Base-by-base conservation (phyloP, 345 rosid genomes). In the Pistacia atlantica region DNA sequence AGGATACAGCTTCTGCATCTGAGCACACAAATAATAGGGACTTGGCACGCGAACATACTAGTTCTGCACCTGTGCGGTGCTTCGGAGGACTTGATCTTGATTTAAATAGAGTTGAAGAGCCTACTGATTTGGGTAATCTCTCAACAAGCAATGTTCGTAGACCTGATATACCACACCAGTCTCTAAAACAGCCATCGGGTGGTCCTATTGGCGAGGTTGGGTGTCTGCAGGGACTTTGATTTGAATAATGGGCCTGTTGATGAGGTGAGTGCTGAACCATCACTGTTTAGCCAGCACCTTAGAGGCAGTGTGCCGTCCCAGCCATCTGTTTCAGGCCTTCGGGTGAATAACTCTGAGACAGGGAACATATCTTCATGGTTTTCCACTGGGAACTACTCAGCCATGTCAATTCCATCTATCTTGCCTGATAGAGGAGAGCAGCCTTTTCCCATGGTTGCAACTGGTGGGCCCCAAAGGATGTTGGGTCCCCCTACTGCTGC, bases 211-310 rank as follows among this genome's bases (percentile, higher is more conserved):
- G 81, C 69, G 89, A 84, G 69, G 74, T 56, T 56, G 33, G 82
- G 81, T 83, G 81, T 73, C 22, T 77, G 69, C 71, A 81, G 90
- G 75, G 98, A 90, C 80, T 92, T 92, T 55, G 97, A 94, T 82
- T 82, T 94, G 88, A 94, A 94, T 70, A 88, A 92, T 85, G 97
- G 94, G 54, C 97, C 96, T 6, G 67, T 79, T 55, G 97, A 91
- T 76, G 94, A 93, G 51, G 75, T 37, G 38, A 67, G 61, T 80
- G 83, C 78, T 16, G 97, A 90, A 57, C 82, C 92, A 63, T 81
- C 88, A 14, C 69, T 75, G 42, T 75, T 83, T 66, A 80, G 73
- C 73, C 92, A 88, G 79, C 83, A 80, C 31, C 28, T 75, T 11
- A 88, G 85, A 80, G 86, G 71, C 74, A 84, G 82, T 70, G 28